Percentiles rank a stretch among this genome's conserved stretches.
These are phyloP conservation scores for Podospora bellae-mahoneyi DNA, from an alignment of 495 filamentous ascomycete genomes.

Conservation along the genomic window DNA sequence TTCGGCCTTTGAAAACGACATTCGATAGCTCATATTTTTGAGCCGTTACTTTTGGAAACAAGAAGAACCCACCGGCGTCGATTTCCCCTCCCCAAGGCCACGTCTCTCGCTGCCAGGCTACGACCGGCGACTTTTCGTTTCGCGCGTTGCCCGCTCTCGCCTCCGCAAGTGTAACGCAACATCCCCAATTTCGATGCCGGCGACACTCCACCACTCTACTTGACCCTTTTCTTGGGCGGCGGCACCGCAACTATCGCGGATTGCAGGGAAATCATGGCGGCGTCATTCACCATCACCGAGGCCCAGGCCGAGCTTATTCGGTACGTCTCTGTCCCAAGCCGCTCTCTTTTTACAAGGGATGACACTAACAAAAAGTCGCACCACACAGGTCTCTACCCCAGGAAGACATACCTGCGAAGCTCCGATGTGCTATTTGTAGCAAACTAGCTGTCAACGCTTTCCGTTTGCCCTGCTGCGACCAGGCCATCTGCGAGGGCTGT, in stretches of 20 bases:
- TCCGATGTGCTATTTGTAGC: conserved; percentile 89
- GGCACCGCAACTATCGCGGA: conserved; percentile 13
- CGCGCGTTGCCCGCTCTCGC: not conserved
- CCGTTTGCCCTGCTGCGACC: conserved; percentile 90
- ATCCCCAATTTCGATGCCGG: conserved; percentile 18
- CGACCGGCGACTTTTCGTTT: not conserved
- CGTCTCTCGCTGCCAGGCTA: not conserved
- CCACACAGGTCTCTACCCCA: conserved; percentile 64
- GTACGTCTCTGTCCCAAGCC: conserved; percentile 20
- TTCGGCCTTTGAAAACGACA: not conserved
- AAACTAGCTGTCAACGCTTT: conserved; percentile 89
- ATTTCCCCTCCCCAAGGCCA: not conserved
- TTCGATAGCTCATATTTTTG: not conserved
- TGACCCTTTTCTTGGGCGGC: conserved; percentile 13
- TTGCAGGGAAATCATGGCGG: conserved; percentile 27
- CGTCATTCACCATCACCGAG: conserved; percentile 27
- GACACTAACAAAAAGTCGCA: conserved; percentile 12
- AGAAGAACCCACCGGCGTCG: not conserved
- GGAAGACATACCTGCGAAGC: conserved; percentile 88
- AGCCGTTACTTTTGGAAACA: not conserved
- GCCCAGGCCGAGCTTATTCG: conserved; percentile 39
- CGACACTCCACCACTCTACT: conserved; percentile 2
- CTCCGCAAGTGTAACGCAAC: conserved; percentile 1
- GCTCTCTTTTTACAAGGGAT: not conserved
- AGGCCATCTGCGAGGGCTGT: conserved; percentile 87